These are phyloP conservation scores for Rhodotorula sp. DNA, from an alignment of 1,284 basidiomycete species.

Conservation along the genomic window DNA sequence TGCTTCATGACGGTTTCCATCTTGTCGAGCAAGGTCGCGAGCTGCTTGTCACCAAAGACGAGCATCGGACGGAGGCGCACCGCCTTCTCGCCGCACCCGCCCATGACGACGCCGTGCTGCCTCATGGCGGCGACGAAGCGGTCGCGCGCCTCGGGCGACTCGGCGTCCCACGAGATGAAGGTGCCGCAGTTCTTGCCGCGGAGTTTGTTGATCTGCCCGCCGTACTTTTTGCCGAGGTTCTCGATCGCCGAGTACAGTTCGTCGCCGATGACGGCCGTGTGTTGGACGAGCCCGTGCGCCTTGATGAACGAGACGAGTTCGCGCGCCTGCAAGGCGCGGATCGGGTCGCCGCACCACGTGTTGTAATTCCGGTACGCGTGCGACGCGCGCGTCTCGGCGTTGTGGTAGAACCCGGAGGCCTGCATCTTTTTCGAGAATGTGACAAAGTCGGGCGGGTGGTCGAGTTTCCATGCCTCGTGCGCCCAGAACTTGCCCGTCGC, in stretches of 20 bases:
- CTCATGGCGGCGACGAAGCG: conserved; percentile 53
- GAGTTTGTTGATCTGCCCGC: conserved; percentile 38
- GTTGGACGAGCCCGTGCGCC: conserved; percentile 38
- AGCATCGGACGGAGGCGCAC: conserved; percentile 56
- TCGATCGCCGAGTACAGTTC: conserved; percentile 49
- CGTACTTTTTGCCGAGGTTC: conserved; percentile 42
- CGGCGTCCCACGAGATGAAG: conserved; percentile 57
- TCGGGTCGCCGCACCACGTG: conserved; percentile 54
- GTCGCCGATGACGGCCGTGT: conserved; percentile 51
- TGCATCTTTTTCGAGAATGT: conserved; percentile 54
- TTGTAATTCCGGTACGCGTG: conserved; percentile 53
- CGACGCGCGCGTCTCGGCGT: conserved; percentile 54
- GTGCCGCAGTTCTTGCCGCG: conserved; percentile 56
- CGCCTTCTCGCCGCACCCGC: conserved; percentile 48
- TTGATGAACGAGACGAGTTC: conserved; percentile 55
- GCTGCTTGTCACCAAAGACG: conserved; percentile 17
- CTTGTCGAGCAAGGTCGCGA: conserved; percentile 9
- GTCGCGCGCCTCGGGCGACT: conserved; percentile 51
- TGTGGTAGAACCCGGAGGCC: conserved; percentile 56
- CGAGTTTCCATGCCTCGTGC: conserved; percentile 58
- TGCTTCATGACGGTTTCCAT: conserved; percentile 4
- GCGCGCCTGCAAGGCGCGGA: conserved; percentile 56
- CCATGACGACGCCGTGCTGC: conserved; percentile 53
- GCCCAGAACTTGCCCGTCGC: conserved; percentile 61
- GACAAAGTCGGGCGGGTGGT: conserved; percentile 54